Evolutionary conservation across 2,329 filamentous ascomycete species (phyloP).

Genomic region (Arthrocladium fulminans): DNA sequence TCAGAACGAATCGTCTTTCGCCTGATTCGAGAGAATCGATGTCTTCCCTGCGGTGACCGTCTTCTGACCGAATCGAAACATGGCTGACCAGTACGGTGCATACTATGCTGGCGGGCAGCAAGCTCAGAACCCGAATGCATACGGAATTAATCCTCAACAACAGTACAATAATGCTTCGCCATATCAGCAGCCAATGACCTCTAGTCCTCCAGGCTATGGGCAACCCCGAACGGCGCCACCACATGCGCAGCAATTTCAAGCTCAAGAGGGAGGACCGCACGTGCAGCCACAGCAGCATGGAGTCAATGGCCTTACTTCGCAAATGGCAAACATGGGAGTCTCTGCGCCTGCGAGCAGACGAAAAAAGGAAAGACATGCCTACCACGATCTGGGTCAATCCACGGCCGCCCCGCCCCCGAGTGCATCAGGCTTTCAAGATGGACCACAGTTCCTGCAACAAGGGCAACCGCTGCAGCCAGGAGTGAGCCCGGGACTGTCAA

Average conservation of each 20-base stretch:
- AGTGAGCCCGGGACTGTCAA: slow-evolving; percentile 15
- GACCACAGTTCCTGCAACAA: slow-evolving; percentile 22
- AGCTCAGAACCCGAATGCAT: slow-evolving; percentile 16
- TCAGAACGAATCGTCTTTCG: background rate
- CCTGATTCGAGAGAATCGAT: background rate
- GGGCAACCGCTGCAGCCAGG: slow-evolving; percentile 24
- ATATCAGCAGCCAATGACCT: slow-evolving; percentile 12
- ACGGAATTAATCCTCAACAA: slow-evolving; percentile 10
- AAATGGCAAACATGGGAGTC: slow-evolving; percentile 71
- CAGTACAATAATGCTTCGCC: slow-evolving; percentile 12
- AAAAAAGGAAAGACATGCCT: slow-evolving; percentile 93
- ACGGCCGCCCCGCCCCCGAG: slow-evolving; percentile 54
- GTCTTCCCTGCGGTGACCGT: background rate
- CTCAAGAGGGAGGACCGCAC: slow-evolving; percentile 7
- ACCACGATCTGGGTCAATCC: slow-evolving; percentile 71
- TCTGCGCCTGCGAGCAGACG: slow-evolving; percentile 49
- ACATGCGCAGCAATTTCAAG: slow-evolving; percentile 11
- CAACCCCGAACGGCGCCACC: slow-evolving; percentile 9
- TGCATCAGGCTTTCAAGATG: slow-evolving; percentile 26
- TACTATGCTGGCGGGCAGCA: slow-evolving; percentile 15
- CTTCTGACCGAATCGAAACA: slow-evolving; percentile 3
- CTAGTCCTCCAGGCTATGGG: slow-evolving; percentile 13
- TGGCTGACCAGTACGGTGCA: slow-evolving; percentile 17
- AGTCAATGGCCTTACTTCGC: slow-evolving; percentile 41
- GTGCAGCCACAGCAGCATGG: slow-evolving; percentile 13